Base-by-base conservation (phyloP, 2,329 filamentous ascomycete genomes). In the Hawksworthiomyces lignivorus region DNA sequence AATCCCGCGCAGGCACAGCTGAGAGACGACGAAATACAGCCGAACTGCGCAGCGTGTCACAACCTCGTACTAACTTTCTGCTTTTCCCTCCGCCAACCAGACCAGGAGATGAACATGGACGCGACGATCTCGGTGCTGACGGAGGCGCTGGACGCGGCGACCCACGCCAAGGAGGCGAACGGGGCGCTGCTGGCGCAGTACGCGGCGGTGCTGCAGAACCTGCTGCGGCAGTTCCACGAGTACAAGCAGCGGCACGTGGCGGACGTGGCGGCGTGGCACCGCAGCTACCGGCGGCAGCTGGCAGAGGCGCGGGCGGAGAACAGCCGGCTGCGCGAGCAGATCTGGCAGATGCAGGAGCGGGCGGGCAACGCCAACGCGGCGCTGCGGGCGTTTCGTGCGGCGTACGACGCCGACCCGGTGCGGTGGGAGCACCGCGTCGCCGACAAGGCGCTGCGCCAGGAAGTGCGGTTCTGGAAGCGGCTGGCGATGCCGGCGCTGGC, bases 231-330 rank as follows among this genome's bases (percentile, higher is more conserved):
- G 53, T 75, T 81, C 55, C 78, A 82, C 63, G 70, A 75, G 27
- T 82, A 80, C 67, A 82, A 82, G 56, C 68, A 72, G 44, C 73
- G 73, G 49, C 76, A 81, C 54, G 70, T 81, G 34, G 63, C 65
- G 36, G 79, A 82, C 54, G 74, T 80, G 15, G 67, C 73, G 6
- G 61, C 74, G 18, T 83, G 79, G 79, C 79, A 83, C 62, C 74
- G 71, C 43, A 79, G 73, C 45, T 83, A 83, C 64, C 74, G 79
- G 7, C 62, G 69, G 20, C 79, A 82, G 61, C 70, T 83, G 28
- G 76, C 77, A 50, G 76, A 80, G 54, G 76, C 78, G 35, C 76
- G 79, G 5, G 73, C 73, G 49, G 78, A 82, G 62, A 82, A 82
- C 53, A 68, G 68, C 46, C 68, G 70, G 2, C 67, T 82, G 39